Conservation (phyloP, 2,329 filamentous ascomycete genomes). For the Hypoxylon sp. region DNA sequence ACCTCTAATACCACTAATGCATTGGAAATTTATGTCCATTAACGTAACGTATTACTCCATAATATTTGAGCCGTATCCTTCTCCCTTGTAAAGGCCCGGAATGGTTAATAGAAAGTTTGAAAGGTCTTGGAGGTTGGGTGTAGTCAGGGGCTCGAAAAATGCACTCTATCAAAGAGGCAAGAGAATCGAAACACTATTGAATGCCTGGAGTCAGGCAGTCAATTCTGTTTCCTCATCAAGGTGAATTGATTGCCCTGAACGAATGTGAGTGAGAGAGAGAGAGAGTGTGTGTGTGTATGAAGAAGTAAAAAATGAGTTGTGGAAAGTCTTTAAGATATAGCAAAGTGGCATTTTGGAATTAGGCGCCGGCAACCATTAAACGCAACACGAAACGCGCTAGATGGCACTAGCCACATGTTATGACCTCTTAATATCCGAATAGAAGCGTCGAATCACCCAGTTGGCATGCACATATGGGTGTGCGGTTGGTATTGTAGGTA, state of each 20-base stretch:
- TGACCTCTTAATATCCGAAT: not conserved
- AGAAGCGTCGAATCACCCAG: not conserved
- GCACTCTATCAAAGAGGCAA: not conserved
- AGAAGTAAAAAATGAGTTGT: conserved; percentile 1
- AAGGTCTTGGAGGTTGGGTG: not conserved
- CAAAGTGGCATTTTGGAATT: not conserved
- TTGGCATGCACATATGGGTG: not conserved
- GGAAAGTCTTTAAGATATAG: not conserved
- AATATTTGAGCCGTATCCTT: not conserved
- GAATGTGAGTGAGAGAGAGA: not conserved
- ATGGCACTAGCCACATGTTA: not conserved
- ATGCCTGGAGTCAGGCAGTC: not conserved
- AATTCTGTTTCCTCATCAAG: not conserved
- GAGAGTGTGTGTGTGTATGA: too few relatives aligned
- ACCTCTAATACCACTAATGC: not conserved
- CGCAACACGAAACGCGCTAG: not conserved
- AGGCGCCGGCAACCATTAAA: not conserved
- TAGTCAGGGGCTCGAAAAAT: not conserved
- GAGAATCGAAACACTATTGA: not conserved
- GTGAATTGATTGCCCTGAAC: not conserved
- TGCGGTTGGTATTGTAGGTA: not conserved
- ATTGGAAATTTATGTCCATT: not conserved
- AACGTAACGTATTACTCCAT: not conserved
- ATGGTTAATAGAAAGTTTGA: not conserved
- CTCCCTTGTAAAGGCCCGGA: not conserved